Evolutionary conservation across 306 rosid species (phyloP), one percentile per base, ranked within the genome.

Genomic region (Casuarina cunninghamiana): DNA sequence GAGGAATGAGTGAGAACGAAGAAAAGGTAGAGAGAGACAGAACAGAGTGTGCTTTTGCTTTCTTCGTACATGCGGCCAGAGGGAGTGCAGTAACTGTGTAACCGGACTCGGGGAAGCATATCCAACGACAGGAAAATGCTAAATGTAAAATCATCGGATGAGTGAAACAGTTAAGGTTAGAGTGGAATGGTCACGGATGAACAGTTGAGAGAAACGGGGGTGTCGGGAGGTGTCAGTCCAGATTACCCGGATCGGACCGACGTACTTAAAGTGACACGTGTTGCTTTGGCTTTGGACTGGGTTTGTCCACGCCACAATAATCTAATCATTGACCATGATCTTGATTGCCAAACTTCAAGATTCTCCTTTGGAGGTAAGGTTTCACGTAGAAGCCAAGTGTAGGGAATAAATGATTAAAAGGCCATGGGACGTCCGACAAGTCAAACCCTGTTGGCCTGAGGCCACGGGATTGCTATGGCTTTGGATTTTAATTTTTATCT

Each of bases 1-100:
- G 92, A 71, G 57, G 84, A 82, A 88, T 84, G 94, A 90, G 91
- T 84, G 68, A 53, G 75, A 55, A 70, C 67, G 58, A 90, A 86
- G 92, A 80, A 86, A 90, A 84, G 84, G 60, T 70, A 39, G 83
- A 70, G 74, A 75, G 80, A 63, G 12, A 61, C 19, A 55, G 75
- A 13, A 7, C 3, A 21, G 13, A 17, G 15, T 53, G 32, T 60
- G 73, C 11, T 75, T 76, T 76, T 81, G 69, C 76, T 72, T 74
- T 76, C 69, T 38, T 38, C 69, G 69, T 37, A 38, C 38, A 63
- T 15, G 69, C 46, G 17, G n/a, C 32, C 44, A 15, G 19, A 5
- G 10, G 17, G 45, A 63, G 69, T 38, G 39, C 46, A 39, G 69
- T 15, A 63, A 63, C 69, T 12, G 45, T 37, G 69, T 13, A 38